Evolutionary conservation across 441 rosid genomes (phyloP).

Genomic region (Pelargonium australe): DNA sequence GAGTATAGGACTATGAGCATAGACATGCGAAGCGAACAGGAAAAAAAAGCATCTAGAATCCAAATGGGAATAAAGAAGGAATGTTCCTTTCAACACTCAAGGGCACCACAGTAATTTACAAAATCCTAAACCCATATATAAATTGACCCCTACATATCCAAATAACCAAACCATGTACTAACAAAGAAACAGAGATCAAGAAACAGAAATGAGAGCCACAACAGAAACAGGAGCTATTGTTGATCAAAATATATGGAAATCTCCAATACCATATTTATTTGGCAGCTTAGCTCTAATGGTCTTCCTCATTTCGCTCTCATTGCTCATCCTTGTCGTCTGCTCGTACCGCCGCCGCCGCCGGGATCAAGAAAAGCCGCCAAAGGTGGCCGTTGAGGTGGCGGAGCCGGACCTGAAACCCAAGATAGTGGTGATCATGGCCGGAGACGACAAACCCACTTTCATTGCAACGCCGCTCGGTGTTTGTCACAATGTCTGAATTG

Average conservation of each 20-base stretch:
- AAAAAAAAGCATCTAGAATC: constrained; percentile 5
- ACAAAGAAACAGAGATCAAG: too few species aligned
- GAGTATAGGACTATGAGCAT: too few species aligned
- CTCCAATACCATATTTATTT: constrained; percentile 35
- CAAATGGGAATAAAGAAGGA: constrained; percentile 17
- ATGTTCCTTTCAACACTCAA: constrained; percentile 16
- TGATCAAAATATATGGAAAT: constrained; percentile 27
- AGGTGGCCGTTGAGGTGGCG: neutral
- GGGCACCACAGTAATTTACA: constrained; percentile 13
- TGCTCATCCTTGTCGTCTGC: constrained; percentile 26
- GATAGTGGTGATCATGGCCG: constrained; percentile 62
- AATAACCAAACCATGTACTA: too few species aligned
- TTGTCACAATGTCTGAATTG: too few species aligned
- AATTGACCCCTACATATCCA: too few species aligned
- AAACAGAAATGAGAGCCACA: too few species aligned
- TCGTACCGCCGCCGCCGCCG: constrained; percentile 11
- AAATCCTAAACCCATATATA: neutral
- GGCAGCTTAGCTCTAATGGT: constrained; percentile 26
- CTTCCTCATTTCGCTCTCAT: constrained; percentile 22
- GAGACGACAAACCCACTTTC: constrained; percentile 47
- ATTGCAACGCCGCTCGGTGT: constrained; percentile 55
- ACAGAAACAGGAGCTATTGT: too few species aligned
- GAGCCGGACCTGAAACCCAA: constrained; percentile 20
- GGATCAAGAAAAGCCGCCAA: constrained; percentile 7
- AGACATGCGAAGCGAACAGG: too few species aligned